Percentiles rank a stretch among this genome's conserved stretches.
These are phyloP conservation scores for Chaetomium strumarium DNA, from an alignment of 2,329 filamentous ascomycete genomes.

Conservation along the genomic window DNA sequence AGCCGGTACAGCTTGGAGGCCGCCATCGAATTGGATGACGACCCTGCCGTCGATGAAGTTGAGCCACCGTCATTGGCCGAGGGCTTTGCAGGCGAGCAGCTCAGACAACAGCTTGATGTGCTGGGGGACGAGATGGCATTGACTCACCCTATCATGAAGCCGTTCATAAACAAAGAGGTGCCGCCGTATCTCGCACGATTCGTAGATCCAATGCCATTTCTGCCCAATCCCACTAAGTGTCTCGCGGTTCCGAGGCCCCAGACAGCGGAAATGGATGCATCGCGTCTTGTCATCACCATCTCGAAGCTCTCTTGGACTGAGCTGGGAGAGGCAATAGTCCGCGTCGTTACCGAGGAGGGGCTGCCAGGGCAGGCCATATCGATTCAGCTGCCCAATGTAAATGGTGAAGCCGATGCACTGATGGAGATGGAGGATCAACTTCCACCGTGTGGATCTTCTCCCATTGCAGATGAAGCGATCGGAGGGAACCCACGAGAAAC, in stretches of 20 bases:
- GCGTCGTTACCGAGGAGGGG: conserved; percentile 31
- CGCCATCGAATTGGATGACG: conserved; percentile 61
- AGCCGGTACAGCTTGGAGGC: conserved; percentile 60
- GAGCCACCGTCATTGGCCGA: conserved; percentile 59
- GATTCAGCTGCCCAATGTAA: conserved; percentile 34
- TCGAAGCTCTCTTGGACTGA: conserved; percentile 37
- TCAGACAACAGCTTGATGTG: conserved; percentile 49
- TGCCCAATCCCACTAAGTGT: conserved; percentile 46
- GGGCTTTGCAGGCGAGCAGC: conserved; percentile 55
- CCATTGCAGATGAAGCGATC: conserved; percentile 2
- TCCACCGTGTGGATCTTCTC: conserved; percentile 14
- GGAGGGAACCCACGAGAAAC: conserved; percentile 1
- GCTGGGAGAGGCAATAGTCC: conserved; percentile 37
- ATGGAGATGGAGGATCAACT: conserved; percentile 35
- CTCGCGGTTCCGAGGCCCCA: conserved; percentile 30
- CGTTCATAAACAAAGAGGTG: conserved; percentile 49
- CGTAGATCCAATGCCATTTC: conserved; percentile 56
- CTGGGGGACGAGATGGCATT: conserved; percentile 51
- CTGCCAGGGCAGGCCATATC: conserved; percentile 31
- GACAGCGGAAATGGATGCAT: conserved; percentile 14
- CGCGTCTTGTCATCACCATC: conserved; percentile 28
- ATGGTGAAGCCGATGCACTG: conserved; percentile 34
- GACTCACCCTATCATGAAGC: conserved; percentile 55
- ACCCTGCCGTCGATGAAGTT: conserved; percentile 56
- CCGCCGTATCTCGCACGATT: conserved; percentile 46